Evolutionary conservation across 2,329 filamentous ascomycete genomes (phyloP), one percentile per base, ranked within the genome.

Genomic region (Trichophyton benhamiae): DNA sequence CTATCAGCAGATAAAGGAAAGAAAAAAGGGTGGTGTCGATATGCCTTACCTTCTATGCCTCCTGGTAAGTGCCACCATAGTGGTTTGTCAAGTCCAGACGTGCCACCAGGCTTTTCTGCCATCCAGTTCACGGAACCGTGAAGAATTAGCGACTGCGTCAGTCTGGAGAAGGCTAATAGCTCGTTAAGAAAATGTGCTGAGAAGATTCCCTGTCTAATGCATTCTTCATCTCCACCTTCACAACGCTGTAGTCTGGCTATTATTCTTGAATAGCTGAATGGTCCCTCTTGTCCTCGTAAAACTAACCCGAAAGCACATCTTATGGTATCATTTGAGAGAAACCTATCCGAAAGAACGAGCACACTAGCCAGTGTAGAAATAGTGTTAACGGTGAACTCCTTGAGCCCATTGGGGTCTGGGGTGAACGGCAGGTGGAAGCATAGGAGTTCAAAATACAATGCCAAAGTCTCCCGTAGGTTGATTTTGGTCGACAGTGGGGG

Each of bases 21-120:
- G 27, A 41, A 33, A 4, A 17, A 38, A 20, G 27, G 22, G 3
- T 11, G 3, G n/a, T 41, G 22, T 44, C 8, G 42, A n/a, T 33
- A 44, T 4, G 7, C 58, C 57, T n/a, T 59, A 77, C 76, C 75
- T 72, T 78, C 76, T 46, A 78, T 57, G 3, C 72, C 72, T 61
- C 71, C 63, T 1, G 71, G 66, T 5, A 77, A 63, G 60, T 72
- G 70, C 64, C 68, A 69, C 76, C 76, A 77, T 20, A 67, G 67
- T 25, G 69, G 66, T 58, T 64, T 64, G 46, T 64, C 65, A 8
- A 62, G 52, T 6, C 61, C 61, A 38, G 68, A 25, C 38, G 58
- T 57, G 9, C 58, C 67, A 38, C 46, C 49, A 30, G 71, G 68
- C 17, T 68, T 61, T n/a, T 69, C 70, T 52, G 72, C 66, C 7